These are phyloP conservation scores for Rhizoclosmatium sp. DNA, from an alignment of 192 early-diverging fungal genomes.

Conservation along the genomic window DNA sequence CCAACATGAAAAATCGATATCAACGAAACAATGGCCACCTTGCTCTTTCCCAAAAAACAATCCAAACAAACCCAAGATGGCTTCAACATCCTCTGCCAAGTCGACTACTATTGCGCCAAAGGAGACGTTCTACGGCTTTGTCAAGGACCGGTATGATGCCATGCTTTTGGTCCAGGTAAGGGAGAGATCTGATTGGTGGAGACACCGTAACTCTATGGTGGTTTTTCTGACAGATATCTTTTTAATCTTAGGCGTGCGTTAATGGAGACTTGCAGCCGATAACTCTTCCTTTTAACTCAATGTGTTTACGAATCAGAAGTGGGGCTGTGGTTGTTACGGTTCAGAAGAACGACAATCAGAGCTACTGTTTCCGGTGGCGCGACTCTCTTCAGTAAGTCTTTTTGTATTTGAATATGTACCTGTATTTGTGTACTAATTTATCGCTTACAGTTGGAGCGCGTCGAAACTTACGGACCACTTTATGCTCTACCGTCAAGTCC, in stretches of 20 bases:
- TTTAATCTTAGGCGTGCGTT: background rate
- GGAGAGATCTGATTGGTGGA: background rate
- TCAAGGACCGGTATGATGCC: conserved; percentile 24
- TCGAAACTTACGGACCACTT: conserved; percentile 5
- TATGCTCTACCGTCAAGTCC: conserved; percentile 8
- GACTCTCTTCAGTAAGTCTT: background rate
- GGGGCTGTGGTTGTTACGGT: background rate
- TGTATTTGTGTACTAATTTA: background rate
- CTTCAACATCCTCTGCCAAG: no score
- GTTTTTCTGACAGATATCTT: background rate
- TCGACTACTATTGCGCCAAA: background rate
- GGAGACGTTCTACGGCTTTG: conserved; percentile 17
- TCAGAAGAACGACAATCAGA: conserved; percentile 2
- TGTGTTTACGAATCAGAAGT: background rate
- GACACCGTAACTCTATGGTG: no score
- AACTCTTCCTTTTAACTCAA: background rate
- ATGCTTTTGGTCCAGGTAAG: background rate
- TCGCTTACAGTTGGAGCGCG: background rate
- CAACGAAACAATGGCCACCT: background rate
- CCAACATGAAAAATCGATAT: background rate
- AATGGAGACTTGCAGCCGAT: background rate
- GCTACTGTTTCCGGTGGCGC: background rate
- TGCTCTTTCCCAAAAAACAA: background rate
- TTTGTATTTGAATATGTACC: no score
- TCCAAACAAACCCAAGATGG: no score